Conservation (phyloP, 352 stramenopile genomes). For the Phytophthora ramorum region DNA sequence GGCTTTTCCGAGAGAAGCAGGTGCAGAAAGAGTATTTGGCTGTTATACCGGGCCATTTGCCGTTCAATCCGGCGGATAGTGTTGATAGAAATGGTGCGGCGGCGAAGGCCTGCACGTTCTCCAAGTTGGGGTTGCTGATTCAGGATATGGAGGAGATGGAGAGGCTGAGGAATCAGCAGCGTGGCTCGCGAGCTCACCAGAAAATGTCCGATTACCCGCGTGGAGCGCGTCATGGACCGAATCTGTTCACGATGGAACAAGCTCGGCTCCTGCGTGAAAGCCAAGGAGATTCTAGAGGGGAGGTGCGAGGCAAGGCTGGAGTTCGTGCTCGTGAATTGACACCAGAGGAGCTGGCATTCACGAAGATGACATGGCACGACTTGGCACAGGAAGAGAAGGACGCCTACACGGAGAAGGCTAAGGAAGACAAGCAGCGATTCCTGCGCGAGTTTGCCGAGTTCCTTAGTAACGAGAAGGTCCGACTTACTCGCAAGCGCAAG, state of each 20-base stretch:
- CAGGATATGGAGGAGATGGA: slow-evolving; percentile 79
- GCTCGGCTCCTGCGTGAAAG: slow-evolving; percentile 42
- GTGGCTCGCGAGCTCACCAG: slow-evolving; percentile 56
- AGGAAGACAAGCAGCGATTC: slow-evolving; percentile 62
- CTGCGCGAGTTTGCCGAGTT: slow-evolving; percentile 60
- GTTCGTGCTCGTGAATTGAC: slow-evolving; percentile 32
- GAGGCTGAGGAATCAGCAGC: slow-evolving; percentile 55
- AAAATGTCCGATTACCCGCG: slow-evolving; percentile 58
- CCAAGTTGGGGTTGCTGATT: slow-evolving; percentile 70
- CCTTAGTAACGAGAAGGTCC: slow-evolving; percentile 53
- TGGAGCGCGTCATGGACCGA: slow-evolving; percentile 63
- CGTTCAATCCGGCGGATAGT: slow-evolving; percentile 56
- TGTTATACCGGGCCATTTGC: slow-evolving; percentile 75
- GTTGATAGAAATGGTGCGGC: slow-evolving; percentile 6
- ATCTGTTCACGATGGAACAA: slow-evolving; percentile 79
- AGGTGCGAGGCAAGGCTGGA: slow-evolving; percentile 9
- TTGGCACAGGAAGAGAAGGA: slow-evolving; percentile 55
- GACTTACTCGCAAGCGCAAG: slow-evolving; percentile 53
- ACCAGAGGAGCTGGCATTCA: slow-evolving; percentile 34
- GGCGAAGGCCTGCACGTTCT: slow-evolving; percentile 61
- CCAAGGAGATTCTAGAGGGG: slow-evolving; percentile 13
- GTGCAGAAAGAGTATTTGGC: slow-evolving; percentile 90
- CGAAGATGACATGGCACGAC: slow-evolving; percentile 52
- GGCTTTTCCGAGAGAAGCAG: slow-evolving; percentile 80
- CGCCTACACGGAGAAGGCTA: slow-evolving; percentile 48